Evolutionary conservation across 805 yeast genomes (phyloP), one percentile per base, ranked within the genome.

Genomic region (Saccharomycopsis oosterbeekiorum): DNA sequence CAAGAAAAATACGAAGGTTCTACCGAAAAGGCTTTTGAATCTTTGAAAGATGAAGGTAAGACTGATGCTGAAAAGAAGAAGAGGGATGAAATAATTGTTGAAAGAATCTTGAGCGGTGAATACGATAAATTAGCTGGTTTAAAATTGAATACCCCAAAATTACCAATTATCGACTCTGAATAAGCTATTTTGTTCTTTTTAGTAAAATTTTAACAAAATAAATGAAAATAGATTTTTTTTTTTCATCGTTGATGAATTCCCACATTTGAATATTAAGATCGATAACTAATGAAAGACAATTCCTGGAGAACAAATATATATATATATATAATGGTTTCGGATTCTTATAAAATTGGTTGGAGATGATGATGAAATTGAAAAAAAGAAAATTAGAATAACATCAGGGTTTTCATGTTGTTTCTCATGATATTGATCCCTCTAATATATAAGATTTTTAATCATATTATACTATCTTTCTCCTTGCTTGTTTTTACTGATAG

Each of bases 21-120:
- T 68, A 85, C 84, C 60, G 74, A 74, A 65, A 83, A 77, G 62
- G 85, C 83, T 67, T 73, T 82, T 70, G 77, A 74, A 43, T 67
- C 71, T 24, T 72, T 78, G 63, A 70, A 72, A 40, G 70, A 72
- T 55, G 72, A 68, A 40, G 75, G 76, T 43, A 73, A 73, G 59
- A 73, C 75, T 43, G 77, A 83, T 58, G 83, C 79, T 64, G 88
- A 84, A 70, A 77, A 82, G 65, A 79, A 79, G 70, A 82, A 81
- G 70, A 81, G 89, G 71, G 96, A 89, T 73, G 88, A 84, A 66
- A 77, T 87, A 68, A 85, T 89, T 64, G 84, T 89, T 66, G 93
- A 90, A 67, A 80, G 94, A 71, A 87, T 89, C 67, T 78, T 89
- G 69, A 81, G 85, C 62, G 96, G 96, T 63, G 94, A 89, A 71